phyloP scores from a whole-genome alignment of 2,329 filamentous ascomycete species.

The Trichoderma pleuroti region DNA sequence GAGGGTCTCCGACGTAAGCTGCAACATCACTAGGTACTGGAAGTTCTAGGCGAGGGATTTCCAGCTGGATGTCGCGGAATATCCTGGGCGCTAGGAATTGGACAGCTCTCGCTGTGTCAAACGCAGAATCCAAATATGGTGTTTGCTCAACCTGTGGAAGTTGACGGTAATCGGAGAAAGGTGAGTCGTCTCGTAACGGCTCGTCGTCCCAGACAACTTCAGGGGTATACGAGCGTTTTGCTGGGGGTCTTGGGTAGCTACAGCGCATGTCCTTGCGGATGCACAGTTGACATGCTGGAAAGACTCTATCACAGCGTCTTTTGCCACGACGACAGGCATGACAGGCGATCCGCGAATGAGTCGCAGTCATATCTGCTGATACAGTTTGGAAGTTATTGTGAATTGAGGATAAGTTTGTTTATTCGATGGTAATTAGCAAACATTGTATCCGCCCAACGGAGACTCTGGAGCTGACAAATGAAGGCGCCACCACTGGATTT shows the following conservation, averaged over 20 bases:
- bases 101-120: not conserved
- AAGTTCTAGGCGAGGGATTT: not conserved
- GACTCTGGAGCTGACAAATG: not conserved
- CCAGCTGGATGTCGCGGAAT: not conserved
- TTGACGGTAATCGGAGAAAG: not conserved
- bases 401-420: not conserved
- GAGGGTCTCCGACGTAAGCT: not conserved
- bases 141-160: not conserved
- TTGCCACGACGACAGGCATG: conserved; percentile 1
- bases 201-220: not conserved
- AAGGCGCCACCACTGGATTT: not conserved
- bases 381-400: too few species aligned
- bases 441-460: not conserved
- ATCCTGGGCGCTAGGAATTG: not conserved
- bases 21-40: not conserved
- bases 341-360: not conserved
- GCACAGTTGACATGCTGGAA: not conserved
- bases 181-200: not conserved
- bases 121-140: not conserved
- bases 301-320: not conserved
- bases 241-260: not conserved
- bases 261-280: not conserved
- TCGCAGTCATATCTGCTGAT: not conserved
- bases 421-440: not conserved
- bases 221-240: not conserved